phyloP scores from a whole-genome alignment of 345 rosid genomes.

The Acer saccharum region DNA sequence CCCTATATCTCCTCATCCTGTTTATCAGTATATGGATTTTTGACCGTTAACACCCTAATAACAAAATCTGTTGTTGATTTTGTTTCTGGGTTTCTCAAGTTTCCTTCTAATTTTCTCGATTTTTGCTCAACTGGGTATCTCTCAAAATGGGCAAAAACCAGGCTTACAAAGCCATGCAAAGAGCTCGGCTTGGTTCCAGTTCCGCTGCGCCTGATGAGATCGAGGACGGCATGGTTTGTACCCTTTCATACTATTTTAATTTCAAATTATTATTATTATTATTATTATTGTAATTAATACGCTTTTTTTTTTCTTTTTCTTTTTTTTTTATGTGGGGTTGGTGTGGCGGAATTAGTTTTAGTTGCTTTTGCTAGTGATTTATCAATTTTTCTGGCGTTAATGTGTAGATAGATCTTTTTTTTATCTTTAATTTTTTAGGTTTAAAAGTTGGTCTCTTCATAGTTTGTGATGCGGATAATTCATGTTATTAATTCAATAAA shows the following conservation, averaged over 20 bases:
- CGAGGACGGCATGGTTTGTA: slow-evolving; percentile 99
- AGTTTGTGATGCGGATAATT: background rate
- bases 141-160: slow-evolving; percentile 94
- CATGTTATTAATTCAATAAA: background rate
- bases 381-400: background rate
- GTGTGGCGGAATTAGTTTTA: too few relatives aligned
- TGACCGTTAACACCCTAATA: slow-evolving; percentile 19
- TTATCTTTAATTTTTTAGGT: background rate
- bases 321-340: too few relatives aligned
- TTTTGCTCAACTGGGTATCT: slow-evolving; percentile 14
- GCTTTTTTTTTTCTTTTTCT: background rate
- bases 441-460: background rate
- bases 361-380: background rate
- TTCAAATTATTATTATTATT: background rate
- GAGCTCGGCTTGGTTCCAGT: slow-evolving; percentile 81
- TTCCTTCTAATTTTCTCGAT: background rate
- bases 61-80: background rate
- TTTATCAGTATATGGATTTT: background rate
- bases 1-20: slow-evolving; percentile 4
- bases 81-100: background rate
- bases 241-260: slow-evolving; percentile 61
- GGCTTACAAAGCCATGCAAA: slow-evolving; percentile 99
- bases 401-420: background rate
- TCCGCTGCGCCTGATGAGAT: slow-evolving; percentile 85
- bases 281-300: too few relatives aligned